Evolutionary conservation across 257 asterid genomes (phyloP).

Genomic region (Phtheirospermum japonicum): DNA sequence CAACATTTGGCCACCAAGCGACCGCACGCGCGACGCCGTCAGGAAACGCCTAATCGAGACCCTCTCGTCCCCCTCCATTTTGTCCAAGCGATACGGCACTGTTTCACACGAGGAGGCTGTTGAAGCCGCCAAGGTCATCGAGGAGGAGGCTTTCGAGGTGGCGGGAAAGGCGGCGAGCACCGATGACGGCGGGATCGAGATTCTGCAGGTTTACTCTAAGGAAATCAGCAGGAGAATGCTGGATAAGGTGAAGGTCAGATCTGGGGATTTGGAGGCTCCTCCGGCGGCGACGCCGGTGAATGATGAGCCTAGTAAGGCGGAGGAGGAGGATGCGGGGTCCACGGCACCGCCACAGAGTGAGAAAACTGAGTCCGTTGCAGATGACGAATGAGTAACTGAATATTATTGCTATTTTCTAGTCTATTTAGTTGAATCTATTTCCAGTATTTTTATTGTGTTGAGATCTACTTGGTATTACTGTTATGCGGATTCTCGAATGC

Average conservation of each 20-base stretch:
- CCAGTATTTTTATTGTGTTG: slow-evolving; percentile 25
- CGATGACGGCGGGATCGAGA: slow-evolving; percentile 76
- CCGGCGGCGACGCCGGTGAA: slow-evolving; percentile 25
- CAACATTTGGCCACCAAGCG: slow-evolving; percentile 92
- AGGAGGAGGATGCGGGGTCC: slow-evolving; percentile 51
- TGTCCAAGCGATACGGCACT: slow-evolving; percentile 85
- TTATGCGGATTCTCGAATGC: slow-evolving; percentile 23
- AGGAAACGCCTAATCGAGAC: slow-evolving; percentile 67
- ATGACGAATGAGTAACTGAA: slow-evolving; percentile 36
- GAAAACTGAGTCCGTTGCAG: slow-evolving; percentile 46
- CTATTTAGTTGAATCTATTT: slow-evolving; percentile 17
- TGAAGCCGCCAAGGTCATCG: slow-evolving; percentile 57
- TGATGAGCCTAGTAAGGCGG: slow-evolving; percentile 34
- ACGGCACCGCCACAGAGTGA: slow-evolving; percentile 50
- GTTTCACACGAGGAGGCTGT: slow-evolving; percentile 66
- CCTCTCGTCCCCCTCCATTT: slow-evolving; percentile 68
- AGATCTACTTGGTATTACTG: slow-evolving; percentile 26
- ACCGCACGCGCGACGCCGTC: slow-evolving; percentile 87
- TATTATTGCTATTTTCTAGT: slow-evolving; percentile 20
- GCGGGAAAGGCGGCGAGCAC: slow-evolving; percentile 43
- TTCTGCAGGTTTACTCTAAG: slow-evolving; percentile 75
- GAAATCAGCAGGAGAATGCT: slow-evolving; percentile 85
- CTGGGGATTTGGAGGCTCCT: slow-evolving; percentile 39
- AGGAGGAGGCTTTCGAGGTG: slow-evolving; percentile 62
- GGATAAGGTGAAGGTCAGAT: slow-evolving; percentile 78